Conservation (phyloP, 1,284 basidiomycete species). For the Austroboletus olivaceoglutinosus region DNA sequence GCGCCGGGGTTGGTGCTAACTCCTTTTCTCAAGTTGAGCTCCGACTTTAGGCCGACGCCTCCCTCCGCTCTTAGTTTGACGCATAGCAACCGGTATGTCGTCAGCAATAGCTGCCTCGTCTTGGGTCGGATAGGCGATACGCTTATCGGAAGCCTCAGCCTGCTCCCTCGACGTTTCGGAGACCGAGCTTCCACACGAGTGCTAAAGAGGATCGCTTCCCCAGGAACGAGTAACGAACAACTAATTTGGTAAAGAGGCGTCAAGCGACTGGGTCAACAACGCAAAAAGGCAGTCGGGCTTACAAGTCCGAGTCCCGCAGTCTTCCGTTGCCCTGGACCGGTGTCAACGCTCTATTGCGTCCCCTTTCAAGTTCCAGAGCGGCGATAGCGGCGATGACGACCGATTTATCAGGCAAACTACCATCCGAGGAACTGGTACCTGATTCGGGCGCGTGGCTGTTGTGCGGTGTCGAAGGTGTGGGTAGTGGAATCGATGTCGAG, state of each 20-base stretch:
- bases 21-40: slow-evolving; percentile 41
- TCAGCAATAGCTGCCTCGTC: slow-evolving; percentile 56
- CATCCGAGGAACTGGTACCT: slow-evolving; percentile 48
- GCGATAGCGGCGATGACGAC: slow-evolving; percentile 33
- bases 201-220: slow-evolving; percentile 50
- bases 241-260: slow-evolving; percentile 28
- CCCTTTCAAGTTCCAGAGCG: slow-evolving; percentile 33
- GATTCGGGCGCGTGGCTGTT: slow-evolving; percentile 27
- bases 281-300: slow-evolving; percentile 10
- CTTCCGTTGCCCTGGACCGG: slow-evolving; percentile 54
- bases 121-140: slow-evolving; percentile 51
- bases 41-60: slow-evolving; percentile 46
- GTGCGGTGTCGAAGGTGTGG: slow-evolving; percentile 22
- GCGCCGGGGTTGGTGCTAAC: slow-evolving; percentile 37
- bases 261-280: neutral
- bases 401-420: slow-evolving; percentile 45
- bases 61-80: slow-evolving; percentile 47
- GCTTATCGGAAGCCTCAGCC: slow-evolving; percentile 52
- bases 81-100: slow-evolving; percentile 56
- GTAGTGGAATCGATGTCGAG: slow-evolving; percentile 26
- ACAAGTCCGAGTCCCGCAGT: slow-evolving; percentile 44
- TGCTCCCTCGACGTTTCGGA: slow-evolving; percentile 58
- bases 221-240: slow-evolving; percentile 40
- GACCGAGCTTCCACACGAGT: slow-evolving; percentile 54
- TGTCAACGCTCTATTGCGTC: slow-evolving; percentile 52